phyloP scores from a whole-genome alignment of 257 asterid genomes.

The Rauvolfia tetraphylla region DNA sequence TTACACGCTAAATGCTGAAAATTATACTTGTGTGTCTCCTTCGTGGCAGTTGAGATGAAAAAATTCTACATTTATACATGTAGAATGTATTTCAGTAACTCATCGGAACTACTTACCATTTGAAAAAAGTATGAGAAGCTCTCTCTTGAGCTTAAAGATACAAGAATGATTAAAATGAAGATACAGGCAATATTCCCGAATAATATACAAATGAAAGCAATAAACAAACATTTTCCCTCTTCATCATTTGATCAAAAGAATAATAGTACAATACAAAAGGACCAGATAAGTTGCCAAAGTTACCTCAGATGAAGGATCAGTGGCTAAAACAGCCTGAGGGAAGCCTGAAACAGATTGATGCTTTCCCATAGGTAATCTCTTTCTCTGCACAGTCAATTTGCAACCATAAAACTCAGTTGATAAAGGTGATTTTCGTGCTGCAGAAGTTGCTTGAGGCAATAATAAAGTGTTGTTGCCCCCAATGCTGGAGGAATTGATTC shows the following conservation, averaged over 20 bases:
- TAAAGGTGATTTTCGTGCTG: conserved; percentile 45
- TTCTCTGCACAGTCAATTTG: conserved; percentile 39
- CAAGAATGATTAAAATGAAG: not conserved
- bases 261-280: not conserved
- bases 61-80: not conserved
- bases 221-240: not conserved
- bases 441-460: conserved; percentile 62
- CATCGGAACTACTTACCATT: not conserved
- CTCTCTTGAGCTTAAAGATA: not conserved
- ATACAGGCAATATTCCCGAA: not conserved
- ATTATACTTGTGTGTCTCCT: not conserved
- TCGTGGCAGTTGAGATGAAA: not conserved
- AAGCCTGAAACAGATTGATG: conserved; percentile 31
- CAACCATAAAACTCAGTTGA: conserved; percentile 54
- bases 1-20: not conserved
- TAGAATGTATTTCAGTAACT: not conserved
- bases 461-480: conserved; percentile 64
- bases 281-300: not conserved
- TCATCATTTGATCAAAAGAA: not conserved
- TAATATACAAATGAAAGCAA: not conserved
- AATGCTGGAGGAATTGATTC: conserved; percentile 54
- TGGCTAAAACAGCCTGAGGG: conserved; percentile 62
- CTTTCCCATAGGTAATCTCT: conserved; percentile 55
- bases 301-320: conserved; percentile 64
- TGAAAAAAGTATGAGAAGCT: not conserved